These are phyloP conservation scores for Klebsormidium nitens DNA, from an alignment of 139 green algal species.

Conservation along the genomic window DNA sequence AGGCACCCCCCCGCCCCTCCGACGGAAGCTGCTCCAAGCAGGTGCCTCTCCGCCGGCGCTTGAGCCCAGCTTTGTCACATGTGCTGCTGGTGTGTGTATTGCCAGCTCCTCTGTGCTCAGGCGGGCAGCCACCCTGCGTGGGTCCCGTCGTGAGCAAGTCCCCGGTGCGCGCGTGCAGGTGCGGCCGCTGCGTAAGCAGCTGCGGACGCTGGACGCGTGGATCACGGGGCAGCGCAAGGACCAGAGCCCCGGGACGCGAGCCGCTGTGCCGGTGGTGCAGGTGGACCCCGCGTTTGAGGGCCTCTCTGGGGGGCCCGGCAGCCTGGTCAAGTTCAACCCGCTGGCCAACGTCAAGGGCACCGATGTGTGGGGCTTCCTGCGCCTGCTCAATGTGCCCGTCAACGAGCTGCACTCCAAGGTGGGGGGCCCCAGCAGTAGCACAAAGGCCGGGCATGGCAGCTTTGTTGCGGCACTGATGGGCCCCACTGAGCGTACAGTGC, in stretches of 20 bases:
- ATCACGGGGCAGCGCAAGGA: conserved; percentile 99
- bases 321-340: conserved; percentile 97
- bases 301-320: conserved; percentile 62
- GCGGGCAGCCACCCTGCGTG: too few relatives aligned
- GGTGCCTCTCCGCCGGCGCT: too few relatives aligned
- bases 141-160: not conserved
- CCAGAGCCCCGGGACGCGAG: conserved; percentile 88
- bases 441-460: too few relatives aligned
- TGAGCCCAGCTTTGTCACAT: too few relatives aligned
- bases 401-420: conserved; percentile 79
- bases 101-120: too few relatives aligned
- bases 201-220: conserved; percentile 85
- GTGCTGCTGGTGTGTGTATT: too few relatives aligned
- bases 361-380: conserved; percentile 96
- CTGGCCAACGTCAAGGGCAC: conserved; percentile 78
- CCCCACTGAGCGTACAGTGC: too few relatives aligned
- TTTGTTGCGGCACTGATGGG: too few relatives aligned
- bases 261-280: conserved; percentile 71
- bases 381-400: conserved; percentile 86
- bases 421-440: too few relatives aligned
- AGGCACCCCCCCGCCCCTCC: not conserved
- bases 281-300: conserved; percentile 93
- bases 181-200: conserved; percentile 74
- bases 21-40: too few relatives aligned
- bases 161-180: conserved; percentile 45